Conservation (phyloP, 1,284 basidiomycete species). For the Trametes hirsuta region DNA sequence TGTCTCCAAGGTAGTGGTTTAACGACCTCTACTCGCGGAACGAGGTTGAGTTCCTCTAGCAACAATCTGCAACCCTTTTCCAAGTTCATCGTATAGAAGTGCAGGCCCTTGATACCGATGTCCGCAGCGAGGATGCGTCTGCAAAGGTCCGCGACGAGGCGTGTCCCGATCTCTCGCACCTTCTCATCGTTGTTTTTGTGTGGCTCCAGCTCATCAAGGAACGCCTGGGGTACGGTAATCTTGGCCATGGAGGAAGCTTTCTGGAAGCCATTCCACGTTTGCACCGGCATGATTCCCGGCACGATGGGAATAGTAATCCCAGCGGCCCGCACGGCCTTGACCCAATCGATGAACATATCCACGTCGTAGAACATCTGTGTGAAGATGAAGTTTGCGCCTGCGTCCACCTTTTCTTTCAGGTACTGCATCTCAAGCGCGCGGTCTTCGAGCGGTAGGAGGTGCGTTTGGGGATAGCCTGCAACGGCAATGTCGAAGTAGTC, state of each 20-base stretch:
- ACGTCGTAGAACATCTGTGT: constrained; percentile 97
- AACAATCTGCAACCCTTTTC: constrained; percentile 95
- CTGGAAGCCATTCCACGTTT: constrained; percentile 97
- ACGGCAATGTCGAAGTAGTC: constrained; percentile 96
- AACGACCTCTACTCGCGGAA: constrained; percentile 84
- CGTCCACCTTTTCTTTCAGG: constrained; percentile 88
- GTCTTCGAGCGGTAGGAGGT: constrained; percentile 69
- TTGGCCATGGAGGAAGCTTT: constrained; percentile 90
- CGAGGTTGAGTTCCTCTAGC: constrained; percentile 84
- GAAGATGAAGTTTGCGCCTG: constrained; percentile 89
- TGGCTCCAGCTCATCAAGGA: constrained; percentile 85
- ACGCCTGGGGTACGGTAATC: constrained; percentile 80
- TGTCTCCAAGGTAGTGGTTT: constrained; percentile 94
- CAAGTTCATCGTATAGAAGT: constrained; percentile 98
- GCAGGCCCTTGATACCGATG: constrained; percentile 84
- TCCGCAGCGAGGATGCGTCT: constrained; percentile 76
- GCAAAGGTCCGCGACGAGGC: constrained; percentile 89
- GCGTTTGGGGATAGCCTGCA: constrained; percentile 85
- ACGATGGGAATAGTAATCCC: constrained; percentile 95
- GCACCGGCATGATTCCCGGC: constrained; percentile 96
- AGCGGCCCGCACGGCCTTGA: constrained; percentile 77
- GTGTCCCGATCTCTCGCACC: constrained; percentile 87
- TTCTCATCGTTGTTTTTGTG: constrained; percentile 92
- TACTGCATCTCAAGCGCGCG: constrained; percentile 83
- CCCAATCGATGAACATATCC: constrained; percentile 85